Base-by-base conservation (phyloP, 306 rosid genomes). In the Ammopiptanthus mongolicus region DNA sequence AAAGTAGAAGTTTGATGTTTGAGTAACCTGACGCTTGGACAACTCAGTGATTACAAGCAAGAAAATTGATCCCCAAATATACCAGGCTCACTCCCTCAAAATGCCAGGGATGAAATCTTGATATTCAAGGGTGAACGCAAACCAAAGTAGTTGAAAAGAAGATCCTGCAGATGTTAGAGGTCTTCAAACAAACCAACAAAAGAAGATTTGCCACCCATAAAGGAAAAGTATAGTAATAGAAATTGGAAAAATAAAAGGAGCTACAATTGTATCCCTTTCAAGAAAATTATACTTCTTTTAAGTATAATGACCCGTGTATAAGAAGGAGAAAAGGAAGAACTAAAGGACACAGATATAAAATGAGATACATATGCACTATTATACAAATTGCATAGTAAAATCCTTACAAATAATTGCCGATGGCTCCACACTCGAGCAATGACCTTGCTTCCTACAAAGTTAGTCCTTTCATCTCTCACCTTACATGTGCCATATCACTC, bases 341-440 rank as follows among this genome's bases (percentile, higher is more conserved):
- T 46, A 21, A 46, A 44, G 55, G 23, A 6, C 55, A 65, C 13
- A 22, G 29, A 10, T 3, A 13, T 65, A 13, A 50, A 50, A 23
- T 25, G 37, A 65, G 76, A 73, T 50, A 51, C 41, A 59, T 62
- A 67, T 72, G 65, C 78, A 73, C 52, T 56, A 67, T 46, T 34
- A 64, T 69, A 78, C 76, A 73, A 55, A 76, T 50, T 73, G 69
- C 48, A 51, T 22, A 22, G 73, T 59, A 51, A 75, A 57, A 81
- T 41, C 73, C 67, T 65, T 7, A 47, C 73, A 76, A 29, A 66
- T 63, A 60, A 62, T 50, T 41, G 8, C 18, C 19, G 73, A 61
- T 28, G 80, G 70, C 73, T 36, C 60, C 9, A 83, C 8, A 18
- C 34, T 47, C 1, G 31, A 41, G 25, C 5, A 66, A 80, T 33